Evolutionary conservation across 2,329 filamentous ascomycete species (phyloP).

Genomic region (Xylaria arbuscula): DNA sequence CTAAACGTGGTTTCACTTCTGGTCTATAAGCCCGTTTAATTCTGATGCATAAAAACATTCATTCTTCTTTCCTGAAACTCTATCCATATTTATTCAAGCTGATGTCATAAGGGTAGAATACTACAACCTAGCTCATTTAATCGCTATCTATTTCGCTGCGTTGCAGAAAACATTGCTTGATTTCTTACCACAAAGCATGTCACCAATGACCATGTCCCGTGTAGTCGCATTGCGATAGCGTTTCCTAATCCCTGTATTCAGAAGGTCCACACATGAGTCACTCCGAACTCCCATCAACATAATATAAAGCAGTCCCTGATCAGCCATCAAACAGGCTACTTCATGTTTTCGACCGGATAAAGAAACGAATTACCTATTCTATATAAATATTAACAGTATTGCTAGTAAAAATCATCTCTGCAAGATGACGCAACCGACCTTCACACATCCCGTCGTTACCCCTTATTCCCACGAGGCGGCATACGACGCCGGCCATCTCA

Average conservation of each 20-base stretch:
- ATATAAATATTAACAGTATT: background rate
- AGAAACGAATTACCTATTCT: background rate
- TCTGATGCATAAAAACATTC: too few relatives aligned
- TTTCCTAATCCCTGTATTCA: background rate
- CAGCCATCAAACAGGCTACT: background rate
- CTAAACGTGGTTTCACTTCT: too few relatives aligned
- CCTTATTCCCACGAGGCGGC: slow-evolving; percentile 34
- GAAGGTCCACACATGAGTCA: slow-evolving; percentile 16
- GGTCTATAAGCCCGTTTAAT: too few relatives aligned
- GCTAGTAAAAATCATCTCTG: background rate
- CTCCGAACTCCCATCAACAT: background rate
- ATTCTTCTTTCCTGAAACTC: background rate
- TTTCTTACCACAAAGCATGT: background rate
- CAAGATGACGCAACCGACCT: slow-evolving; percentile 21
- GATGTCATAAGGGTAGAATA: background rate
- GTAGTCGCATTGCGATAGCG: slow-evolving; percentile 10
- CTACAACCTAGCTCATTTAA: too few relatives aligned
- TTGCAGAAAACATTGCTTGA: background rate
- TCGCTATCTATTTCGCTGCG: background rate
- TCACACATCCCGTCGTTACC: slow-evolving; percentile 5
- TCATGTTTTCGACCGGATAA: background rate
- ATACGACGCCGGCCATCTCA: slow-evolving; percentile 30
- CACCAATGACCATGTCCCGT: too few relatives aligned
- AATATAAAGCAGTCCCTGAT: background rate
- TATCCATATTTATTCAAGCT: too few relatives aligned